Base-by-base conservation (phyloP, 495 filamentous ascomycete genomes). In the Corynascus novoguineensis region DNA sequence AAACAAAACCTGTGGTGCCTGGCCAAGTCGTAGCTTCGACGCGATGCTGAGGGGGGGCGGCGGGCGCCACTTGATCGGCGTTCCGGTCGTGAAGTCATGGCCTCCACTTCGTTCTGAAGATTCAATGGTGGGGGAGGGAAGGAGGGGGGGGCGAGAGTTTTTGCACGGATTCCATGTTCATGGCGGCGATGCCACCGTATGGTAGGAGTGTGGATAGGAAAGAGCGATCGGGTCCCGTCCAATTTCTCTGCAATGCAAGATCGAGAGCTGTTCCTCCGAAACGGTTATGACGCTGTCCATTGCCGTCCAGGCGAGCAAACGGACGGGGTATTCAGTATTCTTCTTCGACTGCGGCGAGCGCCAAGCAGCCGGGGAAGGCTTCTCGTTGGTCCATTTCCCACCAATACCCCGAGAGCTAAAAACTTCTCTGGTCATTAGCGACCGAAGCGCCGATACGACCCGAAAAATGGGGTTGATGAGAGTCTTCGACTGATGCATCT, bases 361-460 rank as follows among this genome's bases (percentile, higher is more conserved):
- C 41, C 22, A 45, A 27, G 41, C 41, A 14, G 17, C 2, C 1
- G 28, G 17, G 2, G 24, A 17, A 15, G 24, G 7, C 42, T 2
- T 24, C 21, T 44, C 9, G 9, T 19, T 14, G 21, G 37, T 7
- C 37, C 3, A n/a, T 7, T 41, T 41, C 37, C 21, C 37, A 24
- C 10, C 40, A 44, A 22, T 17, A 44, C 40, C 40, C 40, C 24
- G 40, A 44, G 24, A 44, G 24, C 12, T 44, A 22, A 22, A 8
- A 10, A 31, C 5, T 5, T 31, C 29, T 5, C 10, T 31, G 10
- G 15, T 44, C 19, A 21, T 46, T 35, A 27, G 34, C 51, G 52
- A 46, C 29, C 28, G 40, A 55, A 46, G 40, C 40, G 52, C 41
- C 29, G 41, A 53, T 55, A 37, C 51, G 8, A 35, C 52, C 40